Conservation (phyloP, 306 rosid genomes). For the Dryas drummondii region DNA sequence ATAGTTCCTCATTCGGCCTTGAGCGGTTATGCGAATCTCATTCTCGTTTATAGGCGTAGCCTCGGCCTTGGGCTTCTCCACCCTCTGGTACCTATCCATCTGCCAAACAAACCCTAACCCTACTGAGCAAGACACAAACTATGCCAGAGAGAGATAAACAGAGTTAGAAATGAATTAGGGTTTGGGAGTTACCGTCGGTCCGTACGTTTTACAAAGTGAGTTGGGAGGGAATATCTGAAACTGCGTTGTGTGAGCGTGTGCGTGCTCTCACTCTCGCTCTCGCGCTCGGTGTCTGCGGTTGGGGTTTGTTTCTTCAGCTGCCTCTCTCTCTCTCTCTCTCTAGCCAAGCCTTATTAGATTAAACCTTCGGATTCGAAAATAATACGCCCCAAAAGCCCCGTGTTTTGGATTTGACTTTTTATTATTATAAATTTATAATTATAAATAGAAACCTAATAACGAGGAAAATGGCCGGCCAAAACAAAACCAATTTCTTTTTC, state of each 20-base stretch:
- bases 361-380: slow-evolving; percentile 1
- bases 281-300: neutral
- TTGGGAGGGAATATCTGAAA: neutral
- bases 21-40: slow-evolving; percentile 87
- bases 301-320: neutral
- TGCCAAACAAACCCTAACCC: neutral
- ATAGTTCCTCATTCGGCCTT: slow-evolving; percentile 84
- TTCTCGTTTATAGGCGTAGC: slow-evolving; percentile 65
- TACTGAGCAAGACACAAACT: too few species aligned
- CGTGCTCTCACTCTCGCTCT: too few species aligned
- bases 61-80: slow-evolving; percentile 74
- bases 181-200: neutral
- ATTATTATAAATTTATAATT: neutral
- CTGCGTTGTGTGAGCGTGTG: too few species aligned
- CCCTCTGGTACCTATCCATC: slow-evolving; percentile 94
- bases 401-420: slow-evolving; percentile 14
- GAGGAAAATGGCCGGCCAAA: slow-evolving; percentile 35
- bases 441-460: neutral
- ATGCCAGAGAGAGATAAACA: neutral
- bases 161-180: neutral
- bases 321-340: too few species aligned
- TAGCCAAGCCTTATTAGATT: too few species aligned
- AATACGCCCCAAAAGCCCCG: slow-evolving; percentile 1
- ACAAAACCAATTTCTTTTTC: too few species aligned
- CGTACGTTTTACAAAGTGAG: neutral